These are phyloP conservation scores for Pythium dissotocum DNA, from an alignment of 352 stramenopile species.

Conservation along the genomic window DNA sequence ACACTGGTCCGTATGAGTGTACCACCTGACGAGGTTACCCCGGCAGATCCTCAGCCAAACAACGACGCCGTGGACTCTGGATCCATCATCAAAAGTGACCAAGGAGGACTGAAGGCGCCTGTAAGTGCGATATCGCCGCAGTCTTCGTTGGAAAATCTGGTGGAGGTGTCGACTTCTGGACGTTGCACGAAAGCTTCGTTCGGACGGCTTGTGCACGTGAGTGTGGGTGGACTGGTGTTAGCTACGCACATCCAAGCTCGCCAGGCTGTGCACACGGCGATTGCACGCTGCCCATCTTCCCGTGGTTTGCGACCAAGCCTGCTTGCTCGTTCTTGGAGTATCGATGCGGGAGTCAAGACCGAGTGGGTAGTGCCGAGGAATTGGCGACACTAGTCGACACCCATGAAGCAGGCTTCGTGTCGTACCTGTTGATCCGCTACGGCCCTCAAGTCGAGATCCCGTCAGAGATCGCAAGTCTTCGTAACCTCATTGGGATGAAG, in stretches of 20 bases:
- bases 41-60: neutral
- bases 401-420: constrained; percentile 14
- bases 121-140: neutral
- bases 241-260: constrained; percentile 7
- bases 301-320: constrained; percentile 35
- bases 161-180: neutral
- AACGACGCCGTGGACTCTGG: neutral
- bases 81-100: too few relatives aligned
- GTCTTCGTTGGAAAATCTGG: neutral
- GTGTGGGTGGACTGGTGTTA: constrained; percentile 32
- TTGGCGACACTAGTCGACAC: constrained; percentile 5
- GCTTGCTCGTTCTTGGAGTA: constrained; percentile 46
- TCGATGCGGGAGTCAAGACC: constrained; percentile 22
- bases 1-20: constrained; percentile 15
- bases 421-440: constrained; percentile 29
- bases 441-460: constrained; percentile 38
- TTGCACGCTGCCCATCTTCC: constrained; percentile 38
- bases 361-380: constrained; percentile 12
- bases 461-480: constrained; percentile 21
- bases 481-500: constrained; percentile 34
- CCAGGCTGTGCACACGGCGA: constrained; percentile 4
- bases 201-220: neutral
- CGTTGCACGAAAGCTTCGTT: neutral
- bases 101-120: too few relatives aligned
- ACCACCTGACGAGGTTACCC: neutral